phyloP scores from a whole-genome alignment of 352 stramenopile species.

The Phytopythium oedochilum region DNA sequence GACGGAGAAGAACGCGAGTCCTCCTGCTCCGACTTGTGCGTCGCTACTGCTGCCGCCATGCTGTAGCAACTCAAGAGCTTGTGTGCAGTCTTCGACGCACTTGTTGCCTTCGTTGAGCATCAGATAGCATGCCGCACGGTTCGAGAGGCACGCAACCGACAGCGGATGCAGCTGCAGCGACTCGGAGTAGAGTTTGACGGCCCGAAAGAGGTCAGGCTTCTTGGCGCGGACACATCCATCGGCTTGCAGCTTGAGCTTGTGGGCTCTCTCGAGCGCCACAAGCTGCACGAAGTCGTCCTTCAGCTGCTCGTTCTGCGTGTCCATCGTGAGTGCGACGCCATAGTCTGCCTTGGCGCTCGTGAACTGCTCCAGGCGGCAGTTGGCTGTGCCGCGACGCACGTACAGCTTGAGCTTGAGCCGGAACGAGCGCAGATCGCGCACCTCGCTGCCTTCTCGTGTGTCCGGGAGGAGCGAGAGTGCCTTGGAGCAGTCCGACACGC shows the following conservation, averaged over 20 bases:
- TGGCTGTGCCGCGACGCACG: constrained; percentile 61
- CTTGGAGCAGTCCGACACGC: constrained; percentile 61
- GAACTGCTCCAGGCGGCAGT: constrained; percentile 56
- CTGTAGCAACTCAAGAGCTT: constrained; percentile 53
- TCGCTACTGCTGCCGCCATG: constrained; percentile 10
- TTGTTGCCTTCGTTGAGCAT: constrained; percentile 34
- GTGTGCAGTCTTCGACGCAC: constrained; percentile 61
- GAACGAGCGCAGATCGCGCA: constrained; percentile 33
- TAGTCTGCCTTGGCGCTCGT: constrained; percentile 76
- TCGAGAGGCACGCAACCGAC: constrained; percentile 71
- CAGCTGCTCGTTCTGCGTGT: constrained; percentile 60
- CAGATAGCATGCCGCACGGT: constrained; percentile 66
- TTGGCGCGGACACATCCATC: constrained; percentile 38
- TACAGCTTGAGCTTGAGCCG: constrained; percentile 74
- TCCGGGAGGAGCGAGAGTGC: constrained; percentile 65
- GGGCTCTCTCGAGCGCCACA: constrained; percentile 44
- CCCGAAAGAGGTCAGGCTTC: constrained; percentile 28
- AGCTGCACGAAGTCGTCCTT: constrained; percentile 69
- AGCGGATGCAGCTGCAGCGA: constrained; percentile 48
- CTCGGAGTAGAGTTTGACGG: constrained; percentile 51
- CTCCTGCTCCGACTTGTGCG: constrained; percentile 2
- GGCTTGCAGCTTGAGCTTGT: constrained; percentile 41
- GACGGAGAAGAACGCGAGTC: constrained; percentile 55
- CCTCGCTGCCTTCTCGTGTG: constrained; percentile 28
- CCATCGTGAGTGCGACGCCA: constrained; percentile 69